These are phyloP conservation scores for Talaromyces verruculosus DNA, from an alignment of 2,329 filamentous ascomycete species.

Conservation along the genomic window DNA sequence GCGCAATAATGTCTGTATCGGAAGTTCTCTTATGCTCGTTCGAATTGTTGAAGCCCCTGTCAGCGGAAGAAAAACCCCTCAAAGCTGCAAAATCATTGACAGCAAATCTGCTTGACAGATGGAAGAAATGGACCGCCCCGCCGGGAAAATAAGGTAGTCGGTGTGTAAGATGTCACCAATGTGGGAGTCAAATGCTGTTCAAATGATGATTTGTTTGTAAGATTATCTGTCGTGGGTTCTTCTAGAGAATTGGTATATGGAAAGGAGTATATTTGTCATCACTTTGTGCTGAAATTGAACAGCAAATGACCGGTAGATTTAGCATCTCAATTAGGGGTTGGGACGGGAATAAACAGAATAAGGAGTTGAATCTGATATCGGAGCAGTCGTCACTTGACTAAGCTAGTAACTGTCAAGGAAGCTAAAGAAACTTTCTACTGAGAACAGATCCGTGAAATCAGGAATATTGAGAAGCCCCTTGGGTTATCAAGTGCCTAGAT, in stretches of 20 bases:
- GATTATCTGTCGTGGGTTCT: neutral
- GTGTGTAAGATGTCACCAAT: neutral
- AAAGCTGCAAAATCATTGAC: neutral
- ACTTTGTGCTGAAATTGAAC: too few species aligned
- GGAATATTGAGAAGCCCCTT: too few species aligned
- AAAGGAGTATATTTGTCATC: neutral
- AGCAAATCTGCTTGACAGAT: neutral
- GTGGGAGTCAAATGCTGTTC: neutral
- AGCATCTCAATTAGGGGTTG: too few species aligned
- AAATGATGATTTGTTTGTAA: neutral
- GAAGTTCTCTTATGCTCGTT: constrained; percentile 93
- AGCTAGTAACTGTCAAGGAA: too few species aligned
- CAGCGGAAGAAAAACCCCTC: neutral
- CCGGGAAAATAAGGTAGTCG: neutral
- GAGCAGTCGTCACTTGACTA: too few species aligned
- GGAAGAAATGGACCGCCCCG: neutral
- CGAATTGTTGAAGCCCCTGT: constrained; percentile 89
- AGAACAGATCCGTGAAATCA: too few species aligned
- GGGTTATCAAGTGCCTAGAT: too few species aligned
- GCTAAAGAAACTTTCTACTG: too few species aligned
- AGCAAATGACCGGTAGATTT: too few species aligned
- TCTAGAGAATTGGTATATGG: too few species aligned
- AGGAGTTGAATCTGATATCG: too few species aligned
- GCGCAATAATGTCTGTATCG: constrained; percentile 97
- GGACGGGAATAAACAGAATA: too few species aligned